A percentile compares a stretch with the other conserved stretches of the same genome.
phyloP scores from a whole-genome alignment of 1,139 yeast genomes.

The Sugiyamaella grinbergsii region DNA sequence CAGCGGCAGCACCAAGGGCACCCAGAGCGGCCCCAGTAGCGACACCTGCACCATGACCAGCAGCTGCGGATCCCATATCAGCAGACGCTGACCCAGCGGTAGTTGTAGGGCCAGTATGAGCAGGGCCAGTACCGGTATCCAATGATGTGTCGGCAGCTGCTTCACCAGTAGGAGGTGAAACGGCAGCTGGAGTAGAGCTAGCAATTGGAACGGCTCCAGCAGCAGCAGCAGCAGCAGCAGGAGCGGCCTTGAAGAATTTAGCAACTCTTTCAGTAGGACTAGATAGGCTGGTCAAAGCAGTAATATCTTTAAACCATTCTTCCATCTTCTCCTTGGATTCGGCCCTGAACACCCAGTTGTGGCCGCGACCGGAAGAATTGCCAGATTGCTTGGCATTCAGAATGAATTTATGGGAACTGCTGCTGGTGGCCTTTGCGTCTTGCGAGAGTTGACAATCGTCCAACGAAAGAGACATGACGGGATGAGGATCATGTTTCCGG shows the following conservation, averaged over 20 bases:
- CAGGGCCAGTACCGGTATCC: no score
- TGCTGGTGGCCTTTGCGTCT: slow-evolving; percentile 73
- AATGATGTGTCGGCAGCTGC: background rate
- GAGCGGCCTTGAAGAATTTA: slow-evolving; percentile 22
- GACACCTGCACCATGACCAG: slow-evolving; percentile 1
- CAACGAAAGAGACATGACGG: slow-evolving; percentile 81
- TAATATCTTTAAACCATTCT: slow-evolving; percentile 80
- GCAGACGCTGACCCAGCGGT: background rate
- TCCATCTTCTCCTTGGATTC: slow-evolving; percentile 77
- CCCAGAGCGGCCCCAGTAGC: slow-evolving; percentile 6
- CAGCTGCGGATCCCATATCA: background rate
- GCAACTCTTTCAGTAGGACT: slow-evolving; percentile 37
- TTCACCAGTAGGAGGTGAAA: background rate
- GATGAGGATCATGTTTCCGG: slow-evolving; percentile 79
- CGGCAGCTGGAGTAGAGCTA: slow-evolving; percentile 2
- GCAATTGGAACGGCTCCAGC: background rate
- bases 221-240: slow-evolving; percentile 32
- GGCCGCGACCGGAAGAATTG: slow-evolving; percentile 58
- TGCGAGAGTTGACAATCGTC: slow-evolving; percentile 81
- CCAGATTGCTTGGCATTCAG: slow-evolving; percentile 68
- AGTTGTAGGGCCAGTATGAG: slow-evolving; percentile 1
- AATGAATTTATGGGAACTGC: slow-evolving; percentile 74
- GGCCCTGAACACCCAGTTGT: slow-evolving; percentile 91
- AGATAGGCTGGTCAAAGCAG: slow-evolving; percentile 52
- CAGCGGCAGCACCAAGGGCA: slow-evolving; percentile 1